Base-by-base conservation (phyloP, 2,329 filamentous ascomycete species). In the Paecilomyces niveus region DNA sequence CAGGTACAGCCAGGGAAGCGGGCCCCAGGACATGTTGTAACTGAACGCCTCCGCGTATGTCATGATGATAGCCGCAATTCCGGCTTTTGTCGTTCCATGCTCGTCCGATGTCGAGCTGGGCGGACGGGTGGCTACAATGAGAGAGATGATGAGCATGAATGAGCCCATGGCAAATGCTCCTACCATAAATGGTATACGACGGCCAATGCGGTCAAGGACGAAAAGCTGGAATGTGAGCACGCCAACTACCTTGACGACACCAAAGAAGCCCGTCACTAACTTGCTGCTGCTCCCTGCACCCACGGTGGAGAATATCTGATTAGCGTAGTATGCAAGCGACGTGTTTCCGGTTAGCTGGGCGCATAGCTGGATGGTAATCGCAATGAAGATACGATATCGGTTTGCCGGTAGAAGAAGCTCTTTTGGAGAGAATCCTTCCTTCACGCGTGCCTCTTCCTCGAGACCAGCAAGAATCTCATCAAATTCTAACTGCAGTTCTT, bases 191-290 rank as follows among this genome's bases (percentile, higher is more conserved):
- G 79, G 78, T 10, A 74, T 72, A 11, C 76, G 72, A 32, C 81
- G 78, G 2, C 80, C 80, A 26, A 83, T 70, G 3, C 76, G 72
- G 62, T 83, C 81, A 35, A 82, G 74, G 15, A 82, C 69, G 62
- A 78, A 80, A 13, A 81, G 64, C 9, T 80, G 71, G 65, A 81
- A 81, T 59, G 75, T 72, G 10, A 72, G 58, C 51, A 79, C 79
- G 3, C 79, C 77, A 0, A 80, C 69, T 24, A 82, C 77, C 66
- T 83, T 83, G 59, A 81, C 76, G 7, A 81, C 68, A 2, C 80
- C 80, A 51, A 83, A 83, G 67, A 82, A 81, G 9, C 80, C 81
- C 1, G 78, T 82, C 55, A 83, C 74, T 7, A 82, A 70, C 45
- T 81, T 76, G 31, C 72, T 69, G n/a, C 77, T 71, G 50, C 75